Base-by-base conservation (phyloP, 345 rosid genomes). In the Lepidium sativum region DNA sequence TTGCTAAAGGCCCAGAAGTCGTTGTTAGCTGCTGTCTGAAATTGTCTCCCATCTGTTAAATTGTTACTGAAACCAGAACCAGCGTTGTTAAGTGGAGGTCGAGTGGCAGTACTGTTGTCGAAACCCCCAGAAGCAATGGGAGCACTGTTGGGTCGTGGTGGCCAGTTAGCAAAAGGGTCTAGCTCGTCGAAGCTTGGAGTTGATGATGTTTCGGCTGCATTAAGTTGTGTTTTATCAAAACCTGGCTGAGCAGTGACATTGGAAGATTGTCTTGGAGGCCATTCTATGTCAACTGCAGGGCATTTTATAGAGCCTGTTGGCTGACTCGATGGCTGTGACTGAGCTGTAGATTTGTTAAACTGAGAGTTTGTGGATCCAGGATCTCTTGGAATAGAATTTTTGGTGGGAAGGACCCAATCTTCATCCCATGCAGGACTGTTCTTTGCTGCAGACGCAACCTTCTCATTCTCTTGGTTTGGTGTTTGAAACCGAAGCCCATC, bases 131-230 rank as follows among this genome's bases (percentile, higher is more conserved):
- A 38, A 6, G 45, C 38, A 55, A 21, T 35, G 38, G 70, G 39
- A 50, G 74, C 54, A 68, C 76, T 54, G 62, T 65, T 68, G 40
- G 85, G 65, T 34, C 83, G 74, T 37, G 89, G 96, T 68, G 95
- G 95, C 98, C 98, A 92, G 58, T 86, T 73, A 23, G 96, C 94
- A 54, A 92, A 89, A 51, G 96, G 98, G 76, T 92, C 98, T 57
- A 81, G 54, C n/a, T 92, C 94, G 75, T 84, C 88, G 53, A 84
- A 75, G 65, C 67, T 67, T 54, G 83, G 73, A 50, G 77, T 54
- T 6, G 82, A 67, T 33, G 89, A 70, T 57, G 76, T 16, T 59
- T 73, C 60, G 73, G 79, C 80, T 1, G 70, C 57, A 31, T 68
- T 73, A 42, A 58, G 18, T 60, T 65, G 79, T 71, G 78, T 72